Conservation (phyloP, 176 grass and related monocot species). For the Paspalum notatum region DNA sequence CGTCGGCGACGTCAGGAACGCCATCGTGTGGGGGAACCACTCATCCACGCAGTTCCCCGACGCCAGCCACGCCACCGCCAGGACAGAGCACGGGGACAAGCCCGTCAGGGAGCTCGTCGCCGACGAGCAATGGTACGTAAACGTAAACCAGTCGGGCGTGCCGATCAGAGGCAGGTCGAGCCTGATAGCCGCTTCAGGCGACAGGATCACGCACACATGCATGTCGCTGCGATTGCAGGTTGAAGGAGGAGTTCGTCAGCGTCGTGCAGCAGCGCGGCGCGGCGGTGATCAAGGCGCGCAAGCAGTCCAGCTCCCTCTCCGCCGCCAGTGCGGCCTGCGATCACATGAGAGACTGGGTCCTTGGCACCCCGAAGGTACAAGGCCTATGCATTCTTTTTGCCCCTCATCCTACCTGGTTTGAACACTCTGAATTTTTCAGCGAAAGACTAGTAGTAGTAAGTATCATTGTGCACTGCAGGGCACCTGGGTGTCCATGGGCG, state of each 20-base stretch:
- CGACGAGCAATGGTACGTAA: slow-evolving; percentile 72
- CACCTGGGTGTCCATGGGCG: slow-evolving; percentile 86
- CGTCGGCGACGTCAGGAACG: slow-evolving; percentile 69
- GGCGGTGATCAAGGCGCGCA: slow-evolving; percentile 65
- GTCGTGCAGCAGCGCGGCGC: slow-evolving; percentile 65
- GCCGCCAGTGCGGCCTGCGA: slow-evolving; percentile 74
- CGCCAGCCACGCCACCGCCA: slow-evolving; percentile 58
- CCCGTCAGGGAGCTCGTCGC: slow-evolving; percentile 53
- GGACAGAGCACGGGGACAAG: slow-evolving; percentile 51
- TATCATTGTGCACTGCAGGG: slow-evolving; percentile 42
- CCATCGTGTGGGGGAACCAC: slow-evolving; percentile 81
- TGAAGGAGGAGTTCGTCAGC: slow-evolving; percentile 67
- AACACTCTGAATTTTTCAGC: not conserved
- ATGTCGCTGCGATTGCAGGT: slow-evolving; percentile 32
- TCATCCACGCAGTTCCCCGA: slow-evolving; percentile 91
- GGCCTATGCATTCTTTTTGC: not conserved
- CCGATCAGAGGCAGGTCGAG: not conserved
- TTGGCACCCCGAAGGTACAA: slow-evolving; percentile 72
- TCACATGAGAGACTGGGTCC: slow-evolving; percentile 74
- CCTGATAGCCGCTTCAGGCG: not conserved
- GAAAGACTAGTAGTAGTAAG: too few species aligned
- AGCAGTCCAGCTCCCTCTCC: slow-evolving; percentile 74
- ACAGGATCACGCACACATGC: not conserved
- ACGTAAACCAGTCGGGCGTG: not conserved
- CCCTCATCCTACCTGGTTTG: not conserved